Base-by-base conservation (phyloP, 73 alveolate species). In the Paramecium octaurelia region DNA sequence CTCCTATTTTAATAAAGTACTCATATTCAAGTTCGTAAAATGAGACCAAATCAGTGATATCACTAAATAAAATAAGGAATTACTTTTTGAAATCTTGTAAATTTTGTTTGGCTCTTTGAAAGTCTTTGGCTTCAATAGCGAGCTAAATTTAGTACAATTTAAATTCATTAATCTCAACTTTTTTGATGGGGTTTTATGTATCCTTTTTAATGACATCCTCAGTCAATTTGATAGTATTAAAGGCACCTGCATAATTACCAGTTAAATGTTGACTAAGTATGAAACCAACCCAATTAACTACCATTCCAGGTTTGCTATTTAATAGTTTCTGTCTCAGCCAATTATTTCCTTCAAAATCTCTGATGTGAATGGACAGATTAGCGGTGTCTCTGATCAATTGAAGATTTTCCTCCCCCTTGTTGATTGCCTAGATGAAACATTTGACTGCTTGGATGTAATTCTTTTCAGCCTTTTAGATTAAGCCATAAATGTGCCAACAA, bases 401-500 rank as follows among this genome's bases (percentile, higher is more conserved):
- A 40, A 92, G 88, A 93, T 98, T 98, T 2, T 96, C 98, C 35
- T 95, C 95, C 57, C 96, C 99, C 54, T 95, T 90, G 54, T 97
- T 96, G 43, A 94, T 92, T 14, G 99, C 97, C 43, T 93, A 93
- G 7, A 93, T 88, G 86, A 93, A 98, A 57, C 98, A 96, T 80
- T 94, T 97, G 57, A 95, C 97, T 44, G 99, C 98, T 58, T 97
- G 98, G 34, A 92, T 88, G 90, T 96, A 97, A 88, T 98, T 96
- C 71, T 95, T 97, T 54, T 94, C 96, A 34, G 97, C 93, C 75
- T 98, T 96, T 69, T 98, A 93, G 58, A 98, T 93, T 86, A 98
- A 88, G 18, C 99, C 99, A 86, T 93, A 96, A 44, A 97, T 97
- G 58, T 98, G 99, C 99, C 99, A 98, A 92, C 98, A 96, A 23